A percentile compares a stretch with the other conserved stretches of the same genome.
Conservation (phyloP, 345 rosid species). For the Murraya koenigii region DNA sequence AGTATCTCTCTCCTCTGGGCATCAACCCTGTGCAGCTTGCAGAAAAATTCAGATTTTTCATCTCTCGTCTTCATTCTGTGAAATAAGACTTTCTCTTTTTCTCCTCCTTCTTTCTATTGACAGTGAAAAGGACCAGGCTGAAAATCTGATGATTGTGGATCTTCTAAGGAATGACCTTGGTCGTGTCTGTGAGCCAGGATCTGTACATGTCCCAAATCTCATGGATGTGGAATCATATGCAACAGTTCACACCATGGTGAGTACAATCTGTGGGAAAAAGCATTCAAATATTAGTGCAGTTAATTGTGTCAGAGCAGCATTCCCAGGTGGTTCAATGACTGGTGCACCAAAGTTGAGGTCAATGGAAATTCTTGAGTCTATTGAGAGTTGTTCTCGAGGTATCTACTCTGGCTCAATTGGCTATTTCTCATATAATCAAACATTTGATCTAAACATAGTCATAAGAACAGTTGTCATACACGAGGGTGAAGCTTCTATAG, state of each 20-base stretch:
- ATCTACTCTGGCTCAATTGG: conserved; percentile 94
- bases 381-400: conserved; percentile 79
- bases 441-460: conserved; percentile 89
- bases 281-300: conserved; percentile 54
- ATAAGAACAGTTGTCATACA: conserved; percentile 86
- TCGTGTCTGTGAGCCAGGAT: conserved; percentile 84
- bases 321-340: conserved; percentile 97
- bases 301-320: conserved; percentile 80
- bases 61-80: neutral
- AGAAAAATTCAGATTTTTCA: neutral
- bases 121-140: conserved; percentile 99
- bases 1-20: neutral
- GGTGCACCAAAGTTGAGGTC: conserved; percentile 98
- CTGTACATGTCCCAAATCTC: conserved; percentile 88
- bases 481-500: conserved; percentile 81
- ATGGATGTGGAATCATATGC: conserved; percentile 97
- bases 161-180: conserved; percentile 95
- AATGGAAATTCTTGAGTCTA: conserved; percentile 76
- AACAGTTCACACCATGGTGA: conserved; percentile 97
- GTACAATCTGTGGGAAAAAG: conserved; percentile 74
- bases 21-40: neutral
- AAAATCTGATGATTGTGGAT: conserved; percentile 96
- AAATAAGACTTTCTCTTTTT: neutral
- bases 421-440: conserved; percentile 76
- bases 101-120: neutral